phyloP scores from a whole-genome alignment of 2,329 filamentous ascomycete species.

The Paraphoma chrysanthemicola region DNA sequence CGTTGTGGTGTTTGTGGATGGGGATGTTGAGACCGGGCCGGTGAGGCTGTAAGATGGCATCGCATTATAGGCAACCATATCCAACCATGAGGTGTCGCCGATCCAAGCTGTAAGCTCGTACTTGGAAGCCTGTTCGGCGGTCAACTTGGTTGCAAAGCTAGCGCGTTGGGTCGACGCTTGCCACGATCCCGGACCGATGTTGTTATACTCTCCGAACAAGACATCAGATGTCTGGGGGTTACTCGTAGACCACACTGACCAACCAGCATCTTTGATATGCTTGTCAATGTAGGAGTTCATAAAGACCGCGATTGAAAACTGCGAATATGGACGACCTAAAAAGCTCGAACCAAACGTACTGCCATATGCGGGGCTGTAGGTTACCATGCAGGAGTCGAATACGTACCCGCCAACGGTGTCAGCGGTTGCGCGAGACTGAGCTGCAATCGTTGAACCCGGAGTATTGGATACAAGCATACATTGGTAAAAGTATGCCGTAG shows the following conservation, averaged over 20 bases:
- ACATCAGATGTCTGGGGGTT: constrained; percentile 44
- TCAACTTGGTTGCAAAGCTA: constrained; percentile 47
- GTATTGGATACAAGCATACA: constrained; percentile 44
- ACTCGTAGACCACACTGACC: constrained; percentile 37
- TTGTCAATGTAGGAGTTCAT: constrained; percentile 46
- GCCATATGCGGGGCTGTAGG: constrained; percentile 45
- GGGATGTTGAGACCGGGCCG: constrained; percentile 3
- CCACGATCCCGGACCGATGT: constrained; percentile 44
- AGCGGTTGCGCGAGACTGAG: constrained; percentile 21
- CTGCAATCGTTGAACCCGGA: constrained; percentile 27
- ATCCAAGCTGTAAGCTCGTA: constrained; percentile 50
- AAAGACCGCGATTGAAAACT: constrained; percentile 43
- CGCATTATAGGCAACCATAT: constrained; percentile 50
- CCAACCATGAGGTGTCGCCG: constrained; percentile 52
- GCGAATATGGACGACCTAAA: constrained; percentile 56
- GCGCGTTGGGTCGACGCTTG: constrained; percentile 35
- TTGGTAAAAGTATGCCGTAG: constrained; percentile 58
- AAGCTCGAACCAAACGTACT: constrained; percentile 41
- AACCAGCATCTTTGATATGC: constrained; percentile 39
- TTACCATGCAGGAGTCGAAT: constrained; percentile 58
- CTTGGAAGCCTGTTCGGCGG: constrained; percentile 39
- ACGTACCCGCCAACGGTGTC: constrained; percentile 55
- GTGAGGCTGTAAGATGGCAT: constrained; percentile 33
- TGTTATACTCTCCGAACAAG: constrained; percentile 45
- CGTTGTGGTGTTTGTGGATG: too few species aligned